These are phyloP conservation scores for Penicillium mononematosum DNA, from an alignment of 495 filamentous ascomycete species.

Conservation along the genomic window DNA sequence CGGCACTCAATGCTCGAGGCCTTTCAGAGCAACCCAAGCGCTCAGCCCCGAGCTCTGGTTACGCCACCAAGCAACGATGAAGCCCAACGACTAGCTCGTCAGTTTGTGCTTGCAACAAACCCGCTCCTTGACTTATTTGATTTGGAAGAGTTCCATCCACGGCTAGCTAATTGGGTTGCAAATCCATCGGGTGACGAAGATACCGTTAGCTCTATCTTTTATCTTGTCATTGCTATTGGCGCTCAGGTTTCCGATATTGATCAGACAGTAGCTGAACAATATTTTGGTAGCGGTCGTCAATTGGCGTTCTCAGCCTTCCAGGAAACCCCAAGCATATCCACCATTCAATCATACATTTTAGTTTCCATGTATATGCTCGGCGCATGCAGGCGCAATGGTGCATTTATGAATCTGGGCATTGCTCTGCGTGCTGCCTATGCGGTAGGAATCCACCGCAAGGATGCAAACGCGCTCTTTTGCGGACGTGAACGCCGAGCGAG, in stretches of 20 bases:
- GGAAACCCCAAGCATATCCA: conserved; percentile 55
- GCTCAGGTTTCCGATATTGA: conserved; percentile 54
- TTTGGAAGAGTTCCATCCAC: conserved; percentile 35
- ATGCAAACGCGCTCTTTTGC: conserved; percentile 58
- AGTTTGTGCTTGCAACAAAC: conserved; percentile 44
- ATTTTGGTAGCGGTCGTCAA: conserved; percentile 57
- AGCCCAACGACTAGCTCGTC: conserved; percentile 38
- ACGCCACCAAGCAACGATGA: conserved; percentile 36
- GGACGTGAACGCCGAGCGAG: conserved; percentile 46
- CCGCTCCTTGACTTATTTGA: conserved; percentile 43
- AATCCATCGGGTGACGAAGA: conserved; percentile 45
- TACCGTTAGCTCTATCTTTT: conserved; percentile 53
- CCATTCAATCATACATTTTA: conserved; percentile 58
- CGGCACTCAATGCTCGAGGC: conserved; percentile 69
- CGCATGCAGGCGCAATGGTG: conserved; percentile 59
- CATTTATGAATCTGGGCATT: conserved; percentile 55
- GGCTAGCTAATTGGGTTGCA: conserved; percentile 42
- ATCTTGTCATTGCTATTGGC: conserved; percentile 60
- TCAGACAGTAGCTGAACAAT: conserved; percentile 43
- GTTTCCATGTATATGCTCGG: conserved; percentile 61
- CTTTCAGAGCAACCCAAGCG: conserved; percentile 42
- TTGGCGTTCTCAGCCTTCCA: conserved; percentile 55
- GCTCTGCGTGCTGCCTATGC: conserved; percentile 59
- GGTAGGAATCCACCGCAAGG: conserved; percentile 60
- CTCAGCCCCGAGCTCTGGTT: conserved; percentile 29